Evolutionary conservation across 179 eudicot genomes (phyloP).

Genomic region (Beta lomatogona): DNA sequence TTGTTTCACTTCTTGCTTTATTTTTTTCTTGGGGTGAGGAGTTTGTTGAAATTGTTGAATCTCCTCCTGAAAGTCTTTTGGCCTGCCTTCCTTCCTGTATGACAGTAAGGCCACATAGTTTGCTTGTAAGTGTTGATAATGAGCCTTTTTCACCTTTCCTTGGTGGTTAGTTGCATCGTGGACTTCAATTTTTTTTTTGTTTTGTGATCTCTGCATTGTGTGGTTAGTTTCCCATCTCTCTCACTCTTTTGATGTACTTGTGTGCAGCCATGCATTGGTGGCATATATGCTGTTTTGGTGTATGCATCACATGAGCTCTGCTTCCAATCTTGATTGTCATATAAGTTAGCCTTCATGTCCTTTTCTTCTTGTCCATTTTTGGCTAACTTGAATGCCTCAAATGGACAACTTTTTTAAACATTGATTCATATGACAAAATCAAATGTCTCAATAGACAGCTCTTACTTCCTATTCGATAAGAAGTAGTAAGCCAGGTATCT

Average conservation of each 20-base stretch:
- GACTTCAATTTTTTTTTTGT: too few relatives aligned
- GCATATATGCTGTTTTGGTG: not conserved
- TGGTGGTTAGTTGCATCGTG: not conserved
- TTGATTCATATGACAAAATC: not conserved
- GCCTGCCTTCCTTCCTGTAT: not conserved
- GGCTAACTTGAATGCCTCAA: not conserved
- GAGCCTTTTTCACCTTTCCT: not conserved
- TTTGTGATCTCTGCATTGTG: conserved; percentile 1
- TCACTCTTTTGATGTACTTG: not conserved
- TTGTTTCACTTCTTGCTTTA: not conserved
- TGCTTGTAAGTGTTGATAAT: not conserved
- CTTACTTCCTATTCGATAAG: not conserved
- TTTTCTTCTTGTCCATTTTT: not conserved
- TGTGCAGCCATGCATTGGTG: not conserved
- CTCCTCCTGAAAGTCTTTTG: not conserved
- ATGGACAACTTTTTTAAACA: not conserved
- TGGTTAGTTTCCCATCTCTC: not conserved
- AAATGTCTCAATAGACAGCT: not conserved
- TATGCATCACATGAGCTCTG: not conserved
- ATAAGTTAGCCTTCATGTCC: not conserved
- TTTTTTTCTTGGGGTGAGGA: not conserved
- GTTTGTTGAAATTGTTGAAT: not conserved
- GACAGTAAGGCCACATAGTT: not conserved
- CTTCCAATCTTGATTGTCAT: not conserved
- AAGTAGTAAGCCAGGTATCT: not conserved